A percentile compares a stretch with the other conserved stretches of the same genome.
phyloP scores from a whole-genome alignment of 768 basidiomycete genomes.

The Kwoniella pini region DNA sequence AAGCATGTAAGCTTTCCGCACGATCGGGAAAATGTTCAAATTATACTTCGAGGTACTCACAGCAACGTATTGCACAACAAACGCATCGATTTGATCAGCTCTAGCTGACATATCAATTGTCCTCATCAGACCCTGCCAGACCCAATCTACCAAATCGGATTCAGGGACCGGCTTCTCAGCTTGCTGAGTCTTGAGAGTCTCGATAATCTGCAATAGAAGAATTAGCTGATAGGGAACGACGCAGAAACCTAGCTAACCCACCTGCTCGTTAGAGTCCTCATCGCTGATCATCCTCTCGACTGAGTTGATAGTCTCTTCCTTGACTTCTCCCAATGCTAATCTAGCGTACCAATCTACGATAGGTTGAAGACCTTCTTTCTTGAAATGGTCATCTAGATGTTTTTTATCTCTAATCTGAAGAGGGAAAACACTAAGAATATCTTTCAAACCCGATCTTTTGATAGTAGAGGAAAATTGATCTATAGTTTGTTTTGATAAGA shows the following conservation, averaged over 20 bases:
- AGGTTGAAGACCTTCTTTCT: conserved; percentile 71
- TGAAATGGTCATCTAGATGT: conserved; percentile 82
- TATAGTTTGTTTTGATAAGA: conserved; percentile 77
- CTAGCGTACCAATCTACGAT: conserved; percentile 95
- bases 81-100: conserved; percentile 86
- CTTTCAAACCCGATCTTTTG: conserved; percentile 80
- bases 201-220: conserved; percentile 64
- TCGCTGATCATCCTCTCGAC: conserved; percentile 63
- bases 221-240: background rate
- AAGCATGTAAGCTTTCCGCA: too few species aligned
- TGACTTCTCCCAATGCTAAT: conserved; percentile 78
- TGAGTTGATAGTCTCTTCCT: conserved; percentile 70
- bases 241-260: conserved; percentile 54
- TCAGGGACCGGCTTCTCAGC: conserved; percentile 82
- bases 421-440: conserved; percentile 80
- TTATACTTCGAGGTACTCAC: conserved; percentile 61
- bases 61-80: conserved; percentile 82
- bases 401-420: conserved; percentile 73
- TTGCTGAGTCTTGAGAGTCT: conserved; percentile 68
- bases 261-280: conserved; percentile 70
- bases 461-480: conserved; percentile 82
- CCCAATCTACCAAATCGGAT: conserved; percentile 77
- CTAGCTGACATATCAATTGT: conserved; percentile 85
- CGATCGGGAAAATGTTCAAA: too few species aligned
- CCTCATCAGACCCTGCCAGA: conserved; percentile 89